Percentiles rank a stretch among this genome's conserved stretches.
phyloP scores from a whole-genome alignment of 2,329 filamentous ascomycete species.

The Atkinsonella texensis region DNA sequence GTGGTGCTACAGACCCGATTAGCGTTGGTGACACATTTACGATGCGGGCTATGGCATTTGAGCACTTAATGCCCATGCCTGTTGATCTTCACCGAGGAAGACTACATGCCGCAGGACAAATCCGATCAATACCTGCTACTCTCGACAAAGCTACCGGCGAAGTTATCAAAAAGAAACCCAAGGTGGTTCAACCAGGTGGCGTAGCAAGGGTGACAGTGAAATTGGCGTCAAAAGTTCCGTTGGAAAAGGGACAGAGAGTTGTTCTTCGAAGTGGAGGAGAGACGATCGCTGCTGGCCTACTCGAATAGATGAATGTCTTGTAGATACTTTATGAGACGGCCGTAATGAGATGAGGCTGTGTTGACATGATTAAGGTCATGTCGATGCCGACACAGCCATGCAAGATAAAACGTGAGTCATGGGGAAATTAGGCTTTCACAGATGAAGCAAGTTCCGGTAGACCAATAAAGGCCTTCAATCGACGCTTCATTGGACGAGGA shows the following conservation, averaged over 20 bases:
- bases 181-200: conserved; percentile 66
- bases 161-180: conserved; percentile 71
- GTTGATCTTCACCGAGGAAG: conserved; percentile 83
- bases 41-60: conserved; percentile 78
- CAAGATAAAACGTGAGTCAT: background rate
- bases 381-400: no score
- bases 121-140: conserved; percentile 58
- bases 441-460: no score
- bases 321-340: background rate
- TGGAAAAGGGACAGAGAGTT: conserved; percentile 70
- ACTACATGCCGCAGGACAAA: conserved; percentile 64
- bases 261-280: conserved; percentile 70
- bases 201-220: conserved; percentile 70
- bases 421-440: background rate
- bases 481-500: no score
- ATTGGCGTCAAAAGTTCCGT: conserved; percentile 59
- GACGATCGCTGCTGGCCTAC: conserved; percentile 76
- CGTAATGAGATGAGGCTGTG: background rate
- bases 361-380: background rate
- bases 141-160: conserved; percentile 70
- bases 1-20: conserved; percentile 55
- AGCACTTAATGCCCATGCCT: conserved; percentile 76
- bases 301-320: conserved; percentile 45
- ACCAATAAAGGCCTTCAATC: no score
- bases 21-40: conserved; percentile 61